Evolutionary conservation across 495 filamentous ascomycete species (phyloP), one percentile per base, ranked within the genome.

Genomic region (Saxophila tyrrhenica): DNA sequence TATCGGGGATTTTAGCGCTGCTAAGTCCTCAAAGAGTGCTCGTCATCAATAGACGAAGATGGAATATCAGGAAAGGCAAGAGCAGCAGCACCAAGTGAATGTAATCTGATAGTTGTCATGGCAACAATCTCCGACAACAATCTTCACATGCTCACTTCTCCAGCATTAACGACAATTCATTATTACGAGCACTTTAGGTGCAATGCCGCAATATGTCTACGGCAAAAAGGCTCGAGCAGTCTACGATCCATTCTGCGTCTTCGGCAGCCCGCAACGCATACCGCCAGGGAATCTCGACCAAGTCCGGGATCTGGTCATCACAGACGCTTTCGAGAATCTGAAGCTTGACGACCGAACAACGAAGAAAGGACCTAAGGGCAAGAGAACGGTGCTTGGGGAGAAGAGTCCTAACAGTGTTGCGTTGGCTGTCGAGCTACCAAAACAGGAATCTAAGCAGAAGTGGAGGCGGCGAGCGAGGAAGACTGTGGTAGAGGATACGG

Each of bases 141-240:
- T n/a, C n/a, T n/a, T n/a, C n/a, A n/a, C n/a, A n/a, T n/a, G n/a
- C n/a, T n/a, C n/a, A n/a, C n/a, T n/a, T n/a, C n/a, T n/a, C n/a
- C n/a, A n/a, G n/a, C n/a, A n/a, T n/a, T n/a, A n/a, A n/a, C 29
- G 5, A 35, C 29, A 13, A 35, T 35, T 35, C 29, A 35, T n/a
- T n/a, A n/a, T n/a, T n/a, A 35, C 29, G 29, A 48, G 19, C 46
- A 48, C 20, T 21, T 15, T 5, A 44, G 20, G 17, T 44, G 54
- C 51, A 32, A 68, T 68, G 66, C 57, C 54, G 22, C 64, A 56
- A 47, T 46, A 61, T 29, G 65, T 67, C 17, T 69, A 69, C 41
- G 66, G 66, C 45, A 69, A 69, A 41, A 60, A 61, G 38, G 46
- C 60, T 19, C 59, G 54, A 50, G 56, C 59, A 19, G 21, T 39